Percentiles rank a stretch among this genome's conserved stretches.
These are phyloP conservation scores for Ceratocystiopsis minuta DNA, from an alignment of 2,329 filamentous ascomycete species.

Conservation along the genomic window DNA sequence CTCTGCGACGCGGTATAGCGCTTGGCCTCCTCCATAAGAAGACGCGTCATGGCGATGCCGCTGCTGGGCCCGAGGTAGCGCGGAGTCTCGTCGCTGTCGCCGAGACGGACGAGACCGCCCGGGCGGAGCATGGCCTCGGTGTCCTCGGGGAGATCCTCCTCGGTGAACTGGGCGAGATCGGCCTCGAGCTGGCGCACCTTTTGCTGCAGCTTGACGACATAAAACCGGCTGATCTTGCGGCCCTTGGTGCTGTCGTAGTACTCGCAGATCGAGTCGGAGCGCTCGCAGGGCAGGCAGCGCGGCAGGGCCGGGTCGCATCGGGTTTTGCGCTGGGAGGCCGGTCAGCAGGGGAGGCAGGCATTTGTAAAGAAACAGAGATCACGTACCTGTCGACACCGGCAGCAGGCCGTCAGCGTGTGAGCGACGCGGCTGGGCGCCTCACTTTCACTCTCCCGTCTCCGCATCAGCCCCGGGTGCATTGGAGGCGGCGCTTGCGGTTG, in stretches of 20 bases:
- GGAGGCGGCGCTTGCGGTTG: no score
- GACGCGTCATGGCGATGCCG: slow-evolving; percentile 82
- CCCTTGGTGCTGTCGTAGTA: slow-evolving; percentile 86
- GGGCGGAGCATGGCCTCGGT: slow-evolving; percentile 75
- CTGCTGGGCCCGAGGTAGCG: slow-evolving; percentile 88
- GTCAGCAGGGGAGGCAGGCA: not conserved
- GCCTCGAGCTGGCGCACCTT: slow-evolving; percentile 66
- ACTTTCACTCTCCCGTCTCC: slow-evolving; percentile 13
- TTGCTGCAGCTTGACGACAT: slow-evolving; percentile 83
- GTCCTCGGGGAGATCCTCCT: slow-evolving; percentile 55
- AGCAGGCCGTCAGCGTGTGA: slow-evolving; percentile 65
- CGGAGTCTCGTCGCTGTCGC: slow-evolving; percentile 67
- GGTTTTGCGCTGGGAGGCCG: slow-evolving; percentile 67
- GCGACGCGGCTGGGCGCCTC: slow-evolving; percentile 45
- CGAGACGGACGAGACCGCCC: slow-evolving; percentile 68
- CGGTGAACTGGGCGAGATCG: slow-evolving; percentile 62
- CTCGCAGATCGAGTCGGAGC: slow-evolving; percentile 79
- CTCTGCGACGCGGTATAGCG: slow-evolving; percentile 78
- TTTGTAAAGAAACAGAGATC: not conserved
- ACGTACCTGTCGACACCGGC: slow-evolving; percentile 58
- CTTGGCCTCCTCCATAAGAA: slow-evolving; percentile 94
- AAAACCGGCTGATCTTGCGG: slow-evolving; percentile 71
- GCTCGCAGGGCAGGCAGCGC: slow-evolving; percentile 79
- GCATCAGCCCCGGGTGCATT: not conserved
- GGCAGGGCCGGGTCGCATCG: slow-evolving; percentile 87